Evolutionary conservation across 768 basidiomycete species (phyloP), one percentile per base, ranked within the genome.

Genomic region (Asterophora parasitica): DNA sequence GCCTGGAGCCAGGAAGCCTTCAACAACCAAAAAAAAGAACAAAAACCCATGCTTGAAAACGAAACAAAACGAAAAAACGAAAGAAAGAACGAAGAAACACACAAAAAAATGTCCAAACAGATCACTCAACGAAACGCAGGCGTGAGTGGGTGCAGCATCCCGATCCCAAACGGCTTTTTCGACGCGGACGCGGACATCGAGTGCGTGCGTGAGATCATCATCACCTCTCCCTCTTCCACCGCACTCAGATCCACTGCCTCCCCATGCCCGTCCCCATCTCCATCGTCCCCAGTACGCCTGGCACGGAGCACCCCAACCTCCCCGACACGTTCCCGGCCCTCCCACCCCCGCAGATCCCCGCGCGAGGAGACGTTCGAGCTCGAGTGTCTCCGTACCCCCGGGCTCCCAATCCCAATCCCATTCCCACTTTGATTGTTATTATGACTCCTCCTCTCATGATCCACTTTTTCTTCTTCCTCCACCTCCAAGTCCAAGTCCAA

Each of bases 121-220:
- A 23, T 6, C 23, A 23, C 23, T 23, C 23, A 23, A 23, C 23
- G 23, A 23, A 23, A 9, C 11, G 28, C 23, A 28, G 39, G 46
- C 7, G n/a, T n/a, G n/a, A n/a, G n/a, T n/a, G n/a, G n/a, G n/a
- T n/a, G n/a, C n/a, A n/a, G n/a, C n/a, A n/a, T n/a, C n/a, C n/a
- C n/a, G n/a, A 41, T 13, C 36, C 27, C 41, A 8, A 27, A 17
- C 27, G 56, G 56, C 32, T 50, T 52, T 46, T 53, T 56, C 30
- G 31, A 42, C 32, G 49, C 37, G 30, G 31, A 42, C 32, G 49
- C 37, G 17, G 46, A 38, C 59, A 60, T 56, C 26, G 56, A 60
- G 34, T 60, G 54, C 19, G 59, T 48, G 13, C 56, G 52, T 12
- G 52, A 52, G 27, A 48, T 46, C 26, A 50, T 33, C 11, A 26